Base-by-base conservation (phyloP, 225 moss, liverwort and hornwort genomes). In the Polytrichum formosum region DNA sequence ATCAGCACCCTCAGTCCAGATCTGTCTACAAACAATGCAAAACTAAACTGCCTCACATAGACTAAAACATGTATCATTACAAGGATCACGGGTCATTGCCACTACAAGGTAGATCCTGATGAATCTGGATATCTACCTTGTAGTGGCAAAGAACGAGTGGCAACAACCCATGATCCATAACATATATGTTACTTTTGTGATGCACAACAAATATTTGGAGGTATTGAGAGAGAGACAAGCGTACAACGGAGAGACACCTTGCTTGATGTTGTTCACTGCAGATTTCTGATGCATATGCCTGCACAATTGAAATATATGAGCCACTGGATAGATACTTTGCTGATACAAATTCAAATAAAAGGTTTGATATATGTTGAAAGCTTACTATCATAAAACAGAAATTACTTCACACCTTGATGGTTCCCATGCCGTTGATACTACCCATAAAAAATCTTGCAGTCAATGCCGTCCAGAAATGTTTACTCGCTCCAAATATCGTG, bases 221-320 rank as follows among this genome's bases (percentile, higher is more conserved):
- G 46, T 46, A 3, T 16, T 46, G 46, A 13, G 46, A 46, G 23
- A 64, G 33, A 9, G 53, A 5, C 26, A 61, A 25, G 59, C 86
- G 73, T 74, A 90, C 90, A 64, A 66, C 26, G 54, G 82, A 75
- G 20, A 87, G 53, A 27, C 90, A 82, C 74, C 78, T 69, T 10
- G 90, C 78, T 82, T 90, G 90, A 74, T 73, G 80, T 53, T 82
- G 78, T 56, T 78, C 76, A 37, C 74, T 87, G 66, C 87, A 90
- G 73, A 90, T 62, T 70, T 90, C 90, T 20, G 87, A 76, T 69
- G 78, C 65, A 70, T 84, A 67, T 26, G 67, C 67, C 67, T 67
- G 67, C 20, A 29, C 1, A 5, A 66, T 46, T 46, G 66, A 33
- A 66, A 19, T 5, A 46, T 16, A 46, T 46, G 46, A 46, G 46